These are phyloP conservation scores for Colletotrichum agaves DNA, from an alignment of 2,329 filamentous ascomycete genomes.

Conservation along the genomic window DNA sequence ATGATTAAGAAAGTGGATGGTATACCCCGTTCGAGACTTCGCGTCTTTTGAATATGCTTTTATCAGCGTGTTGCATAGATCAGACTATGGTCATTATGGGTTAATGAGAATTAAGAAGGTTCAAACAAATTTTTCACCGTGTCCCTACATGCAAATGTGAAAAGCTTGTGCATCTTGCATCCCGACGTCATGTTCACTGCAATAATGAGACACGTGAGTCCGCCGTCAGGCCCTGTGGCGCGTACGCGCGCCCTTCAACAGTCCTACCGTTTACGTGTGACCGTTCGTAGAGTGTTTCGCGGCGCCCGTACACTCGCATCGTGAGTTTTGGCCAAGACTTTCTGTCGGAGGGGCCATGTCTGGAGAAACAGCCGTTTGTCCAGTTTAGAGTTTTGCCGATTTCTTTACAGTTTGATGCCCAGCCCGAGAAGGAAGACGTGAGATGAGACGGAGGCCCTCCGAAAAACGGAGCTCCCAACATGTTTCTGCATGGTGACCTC, in stretches of 20 bases:
- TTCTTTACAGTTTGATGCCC: neutral
- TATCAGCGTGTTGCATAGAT: conserved; percentile 38
- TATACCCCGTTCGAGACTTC: conserved; percentile 35
- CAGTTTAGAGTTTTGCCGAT: conserved; percentile 11
- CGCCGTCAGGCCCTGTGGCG: neutral
- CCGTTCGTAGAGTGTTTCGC: conserved; percentile 1
- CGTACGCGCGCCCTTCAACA: neutral
- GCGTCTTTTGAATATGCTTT: conserved; percentile 35
- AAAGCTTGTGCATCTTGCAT: neutral
- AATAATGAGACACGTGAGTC: neutral
- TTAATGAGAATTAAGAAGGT: conserved; percentile 31
- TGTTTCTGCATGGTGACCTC: neutral
- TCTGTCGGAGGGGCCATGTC: neutral
- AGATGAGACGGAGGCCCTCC: conserved; percentile 7
- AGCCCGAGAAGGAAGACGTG: neutral
- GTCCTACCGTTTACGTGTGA: conserved; percentile 8
- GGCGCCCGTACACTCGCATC: neutral
- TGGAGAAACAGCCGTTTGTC: conserved; percentile 7
- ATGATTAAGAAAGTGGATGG: conserved; percentile 20
- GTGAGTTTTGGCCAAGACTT: conserved; percentile 25
- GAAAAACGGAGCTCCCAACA: neutral
- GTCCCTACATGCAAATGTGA: neutral
- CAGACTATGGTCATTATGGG: conserved; percentile 36
- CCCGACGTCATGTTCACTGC: neutral
- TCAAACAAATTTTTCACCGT: neutral